phyloP scores from a whole-genome alignment of 345 rosid genomes.

The Ricinus communis region DNA sequence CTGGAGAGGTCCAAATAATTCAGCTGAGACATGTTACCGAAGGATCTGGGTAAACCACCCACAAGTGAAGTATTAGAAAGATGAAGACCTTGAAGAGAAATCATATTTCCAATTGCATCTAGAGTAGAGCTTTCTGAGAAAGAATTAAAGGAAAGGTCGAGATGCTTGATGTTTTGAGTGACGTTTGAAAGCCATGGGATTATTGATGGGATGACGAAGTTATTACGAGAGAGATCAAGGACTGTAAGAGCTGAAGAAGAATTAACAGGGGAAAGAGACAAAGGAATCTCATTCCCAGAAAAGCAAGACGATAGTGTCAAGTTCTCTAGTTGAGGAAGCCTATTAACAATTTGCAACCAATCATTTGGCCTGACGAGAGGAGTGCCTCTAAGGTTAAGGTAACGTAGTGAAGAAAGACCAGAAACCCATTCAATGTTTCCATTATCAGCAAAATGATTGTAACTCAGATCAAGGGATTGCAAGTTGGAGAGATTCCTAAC shows the following conservation, averaged over 20 bases:
- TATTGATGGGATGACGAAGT: conserved; percentile 3
- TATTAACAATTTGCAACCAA: not conserved
- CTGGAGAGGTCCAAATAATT: not conserved
- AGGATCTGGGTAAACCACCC: not conserved
- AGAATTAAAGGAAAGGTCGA: not conserved
- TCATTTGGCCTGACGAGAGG: not conserved
- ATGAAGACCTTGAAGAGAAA: not conserved
- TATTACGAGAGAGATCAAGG: not conserved
- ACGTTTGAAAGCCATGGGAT: conserved; percentile 18
- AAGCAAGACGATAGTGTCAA: not conserved
- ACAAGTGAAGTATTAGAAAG: not conserved
- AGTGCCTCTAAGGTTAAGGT: not conserved
- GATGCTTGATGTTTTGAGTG: conserved; percentile 1
- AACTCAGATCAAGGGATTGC: conserved; percentile 11
- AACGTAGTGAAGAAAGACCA: not conserved
- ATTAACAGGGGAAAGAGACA: not conserved
- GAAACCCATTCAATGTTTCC: conserved; percentile 10
- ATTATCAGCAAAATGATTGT: not conserved
- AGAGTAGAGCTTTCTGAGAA: not conserved
- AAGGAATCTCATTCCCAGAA: not conserved
- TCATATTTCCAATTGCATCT: not conserved
- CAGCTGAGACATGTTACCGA: not conserved
- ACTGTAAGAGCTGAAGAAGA: not conserved
- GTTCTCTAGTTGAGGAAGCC: not conserved
- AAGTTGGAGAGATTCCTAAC: conserved; percentile 17